Conservation (phyloP, 768 basidiomycete species). For the Collybia sp. region DNA sequence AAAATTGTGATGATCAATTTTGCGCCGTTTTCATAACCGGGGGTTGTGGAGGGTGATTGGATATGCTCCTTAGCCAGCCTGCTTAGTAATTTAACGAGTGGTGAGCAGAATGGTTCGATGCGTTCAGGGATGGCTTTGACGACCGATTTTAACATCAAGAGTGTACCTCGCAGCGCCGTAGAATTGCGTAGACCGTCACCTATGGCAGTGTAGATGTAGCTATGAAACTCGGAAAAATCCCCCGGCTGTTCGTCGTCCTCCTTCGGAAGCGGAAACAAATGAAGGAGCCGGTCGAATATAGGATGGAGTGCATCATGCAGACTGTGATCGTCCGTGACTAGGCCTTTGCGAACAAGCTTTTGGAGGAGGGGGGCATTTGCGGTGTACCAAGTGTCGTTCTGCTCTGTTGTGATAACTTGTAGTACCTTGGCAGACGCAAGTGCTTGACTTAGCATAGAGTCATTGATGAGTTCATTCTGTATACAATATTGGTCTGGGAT, state of each 20-base stretch:
- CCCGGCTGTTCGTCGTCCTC: slow-evolving; percentile 73
- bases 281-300: slow-evolving; percentile 77
- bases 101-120: slow-evolving; percentile 71
- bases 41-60: slow-evolving; percentile 40
- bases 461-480: slow-evolving; percentile 70
- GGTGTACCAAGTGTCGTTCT: slow-evolving; percentile 78
- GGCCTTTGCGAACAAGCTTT: slow-evolving; percentile 83
- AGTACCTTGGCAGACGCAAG: slow-evolving; percentile 85
- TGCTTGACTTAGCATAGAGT: slow-evolving; percentile 61
- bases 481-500: slow-evolving; percentile 4
- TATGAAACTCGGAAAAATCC: slow-evolving; percentile 75
- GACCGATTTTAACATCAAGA: slow-evolving; percentile 85
- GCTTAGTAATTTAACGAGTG: slow-evolving; percentile 79
- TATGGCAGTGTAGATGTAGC: slow-evolving; percentile 69
- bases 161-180: slow-evolving; percentile 67
- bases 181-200: slow-evolving; percentile 76
- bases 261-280: slow-evolving; percentile 71
- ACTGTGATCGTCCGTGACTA: slow-evolving; percentile 71
- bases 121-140: slow-evolving; percentile 78
- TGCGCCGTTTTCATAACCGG: slow-evolving; percentile 54
- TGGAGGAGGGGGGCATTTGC: slow-evolving; percentile 69
- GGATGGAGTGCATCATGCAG: slow-evolving; percentile 82
- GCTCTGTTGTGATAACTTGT: slow-evolving; percentile 78
- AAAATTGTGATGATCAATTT: slow-evolving; percentile 73
- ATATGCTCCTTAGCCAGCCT: slow-evolving; percentile 89